Conservation (phyloP, 2,329 filamentous ascomycete genomes). For the Alternaria ventricosa region DNA sequence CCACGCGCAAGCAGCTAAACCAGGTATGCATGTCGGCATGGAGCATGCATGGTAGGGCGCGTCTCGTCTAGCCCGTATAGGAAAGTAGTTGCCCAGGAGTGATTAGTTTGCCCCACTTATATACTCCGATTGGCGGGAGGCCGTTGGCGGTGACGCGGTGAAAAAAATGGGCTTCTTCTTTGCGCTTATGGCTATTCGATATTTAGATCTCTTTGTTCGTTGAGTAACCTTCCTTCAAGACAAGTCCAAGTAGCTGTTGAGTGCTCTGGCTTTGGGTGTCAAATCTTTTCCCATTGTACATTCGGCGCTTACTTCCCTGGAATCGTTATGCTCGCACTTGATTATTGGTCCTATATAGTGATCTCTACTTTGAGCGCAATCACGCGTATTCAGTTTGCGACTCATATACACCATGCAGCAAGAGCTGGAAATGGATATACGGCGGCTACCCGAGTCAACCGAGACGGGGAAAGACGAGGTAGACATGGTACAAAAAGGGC, state of each 20-base stretch:
- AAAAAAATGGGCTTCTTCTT: conserved; percentile 6
- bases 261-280: not conserved
- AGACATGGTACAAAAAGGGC: not conserved
- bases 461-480: not conserved
- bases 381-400: not conserved
- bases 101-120: not conserved
- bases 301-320: not conserved
- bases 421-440: not conserved
- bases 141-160: conserved; percentile 7
- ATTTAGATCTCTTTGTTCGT: not conserved
- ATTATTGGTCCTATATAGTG: not conserved
- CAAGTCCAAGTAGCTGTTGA: not conserved
- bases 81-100: not conserved
- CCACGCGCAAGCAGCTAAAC: not conserved
- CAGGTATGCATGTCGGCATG: not conserved
- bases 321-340: not conserved
- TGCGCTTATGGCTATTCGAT: not conserved
- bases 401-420: not conserved
- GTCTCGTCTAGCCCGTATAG: not conserved
- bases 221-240: not conserved
- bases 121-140: not conserved
- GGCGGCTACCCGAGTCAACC: not conserved
- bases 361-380: not conserved
- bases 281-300: not conserved
- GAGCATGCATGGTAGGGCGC: conserved; percentile 3